These are phyloP conservation scores for Citrus inodora DNA, from an alignment of 345 rosid species.

Conservation along the genomic window DNA sequence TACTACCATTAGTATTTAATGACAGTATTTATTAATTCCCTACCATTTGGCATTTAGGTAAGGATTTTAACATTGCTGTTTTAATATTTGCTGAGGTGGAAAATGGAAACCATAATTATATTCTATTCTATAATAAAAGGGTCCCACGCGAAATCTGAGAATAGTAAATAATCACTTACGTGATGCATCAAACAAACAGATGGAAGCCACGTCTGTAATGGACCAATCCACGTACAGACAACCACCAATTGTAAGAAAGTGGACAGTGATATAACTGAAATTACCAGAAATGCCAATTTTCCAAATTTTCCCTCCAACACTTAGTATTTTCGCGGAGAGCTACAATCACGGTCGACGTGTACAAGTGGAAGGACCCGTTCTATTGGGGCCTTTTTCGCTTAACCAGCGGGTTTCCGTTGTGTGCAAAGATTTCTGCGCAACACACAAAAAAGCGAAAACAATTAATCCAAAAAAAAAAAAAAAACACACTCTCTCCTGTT, in stretches of 20 bases:
- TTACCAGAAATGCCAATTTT: conserved; percentile 8
- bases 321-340: conserved; percentile 11
- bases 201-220: neutral
- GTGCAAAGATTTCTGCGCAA: conserved; percentile 12
- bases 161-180: neutral
- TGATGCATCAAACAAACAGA: neutral
- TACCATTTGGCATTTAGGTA: neutral
- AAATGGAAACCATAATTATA: neutral
- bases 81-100: neutral
- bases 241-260: neutral
- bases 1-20: neutral
- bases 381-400: conserved; percentile 28
- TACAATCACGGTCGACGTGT: conserved; percentile 47
- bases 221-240: neutral
- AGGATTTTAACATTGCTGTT: neutral
- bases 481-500: neutral
- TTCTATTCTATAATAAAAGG: neutral
- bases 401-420: conserved; percentile 36
- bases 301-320: conserved; percentile 17
- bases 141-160: neutral
- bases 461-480: neutral
- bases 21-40: neutral
- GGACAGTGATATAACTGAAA: neutral
- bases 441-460: neutral
- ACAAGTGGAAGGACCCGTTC: conserved; percentile 30